Base-by-base conservation (phyloP, 2,329 filamentous ascomycete species). In the Scedosporium aurantiacum region DNA sequence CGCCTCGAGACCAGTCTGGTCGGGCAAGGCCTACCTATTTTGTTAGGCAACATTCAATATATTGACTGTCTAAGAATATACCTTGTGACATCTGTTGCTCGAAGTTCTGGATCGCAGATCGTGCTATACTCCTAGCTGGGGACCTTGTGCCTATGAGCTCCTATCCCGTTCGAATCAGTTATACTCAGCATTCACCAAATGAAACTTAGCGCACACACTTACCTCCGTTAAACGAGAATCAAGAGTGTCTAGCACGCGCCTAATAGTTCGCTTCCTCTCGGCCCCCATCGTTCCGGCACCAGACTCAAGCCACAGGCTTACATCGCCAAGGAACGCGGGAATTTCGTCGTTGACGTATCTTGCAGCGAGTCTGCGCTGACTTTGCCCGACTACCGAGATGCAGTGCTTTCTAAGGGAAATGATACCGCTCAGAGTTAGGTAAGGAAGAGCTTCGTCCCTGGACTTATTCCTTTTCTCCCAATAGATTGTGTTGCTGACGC, bases 401-500 rank as follows among this genome's bases (percentile, higher is more conserved):
- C 78, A 80, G 63, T 79, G 70, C 56, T 69, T 70, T 1, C 78
- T 72, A 0, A 79, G 61, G 2, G 67, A 65, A 0, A 77, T 14
- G 47, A 80, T 76, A 0, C 77, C 77, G 58, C 76, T 79, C 4
- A 79, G 66, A 0, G 66, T 18, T 2, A 80, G 71, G n/a, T 67
- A 67, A 0, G 70, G 71, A 21, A 69, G 62, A 3, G 73, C 68
- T 4, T 52, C 60, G 4, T 65, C 63, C 16, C 52, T 68, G 1
- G 70, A 64, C 2, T 61, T 45, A 0, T 67, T 25, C 2, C 77
- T 71, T 25, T 74, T 43, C 0, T 72, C 63, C 74, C 74, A 74
- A 65, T 80, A 80, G 2, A 72, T 62, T 1, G 59, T 68, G 63
- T 79, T 80, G 65, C 77, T 77, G 8, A 76, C 72, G 58, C 77